Conservation (phyloP, 768 basidiomycete genomes). For the Mrakia gelida region DNA sequence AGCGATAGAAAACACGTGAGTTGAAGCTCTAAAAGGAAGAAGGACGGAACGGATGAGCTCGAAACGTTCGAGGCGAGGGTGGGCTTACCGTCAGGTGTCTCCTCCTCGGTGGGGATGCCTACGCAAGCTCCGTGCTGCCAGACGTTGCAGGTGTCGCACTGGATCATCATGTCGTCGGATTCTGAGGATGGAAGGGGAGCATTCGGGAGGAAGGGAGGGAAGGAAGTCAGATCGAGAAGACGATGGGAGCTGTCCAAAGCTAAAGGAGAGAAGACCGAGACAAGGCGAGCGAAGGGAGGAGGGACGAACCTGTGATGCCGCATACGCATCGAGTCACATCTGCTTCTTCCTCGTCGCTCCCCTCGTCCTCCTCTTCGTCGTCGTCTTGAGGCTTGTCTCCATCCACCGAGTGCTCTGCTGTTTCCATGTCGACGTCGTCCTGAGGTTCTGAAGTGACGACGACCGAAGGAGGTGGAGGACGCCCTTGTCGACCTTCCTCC, state of each 20-base stretch:
- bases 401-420: constrained; percentile 1
- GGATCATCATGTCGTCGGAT: constrained; percentile 89
- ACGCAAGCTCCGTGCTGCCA: constrained; percentile 99
- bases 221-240: background rate
- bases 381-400: constrained; percentile 10
- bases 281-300: background rate
- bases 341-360: constrained; percentile 28
- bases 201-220: background rate
- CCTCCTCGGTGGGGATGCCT: constrained; percentile 63
- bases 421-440: background rate
- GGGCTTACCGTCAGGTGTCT: constrained; percentile 45
- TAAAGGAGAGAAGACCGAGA: background rate
- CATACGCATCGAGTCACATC: constrained; percentile 35
- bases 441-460: background rate
- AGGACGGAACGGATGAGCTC: background rate
- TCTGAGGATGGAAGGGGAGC: constrained; percentile 45
- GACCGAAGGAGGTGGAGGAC: background rate
- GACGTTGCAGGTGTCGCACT: constrained; percentile 92
- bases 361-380: constrained; percentile 30
- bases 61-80: background rate
- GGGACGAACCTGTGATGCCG: constrained; percentile 32
- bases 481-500: background rate
- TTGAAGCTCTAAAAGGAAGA: background rate
- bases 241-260: background rate
- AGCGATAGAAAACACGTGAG: constrained; percentile 34